A percentile compares a stretch with the other conserved stretches of the same genome.
Evolutionary conservation across 257 asterid species (phyloP).

Genomic region (Salvia splendens): DNA sequence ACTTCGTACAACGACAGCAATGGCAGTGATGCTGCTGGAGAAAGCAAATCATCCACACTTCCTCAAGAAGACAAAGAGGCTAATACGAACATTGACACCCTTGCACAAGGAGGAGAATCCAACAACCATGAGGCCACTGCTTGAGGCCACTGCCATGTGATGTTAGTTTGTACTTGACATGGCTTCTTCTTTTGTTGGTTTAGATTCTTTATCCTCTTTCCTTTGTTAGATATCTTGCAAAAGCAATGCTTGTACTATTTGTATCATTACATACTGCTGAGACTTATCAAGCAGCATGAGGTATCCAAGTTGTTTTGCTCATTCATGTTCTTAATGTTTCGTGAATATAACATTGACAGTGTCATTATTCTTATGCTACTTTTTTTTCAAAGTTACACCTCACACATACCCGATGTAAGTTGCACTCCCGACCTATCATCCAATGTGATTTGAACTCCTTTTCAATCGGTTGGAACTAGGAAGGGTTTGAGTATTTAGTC

Average conservation of each 20-base stretch:
- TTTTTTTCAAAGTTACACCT: neutral
- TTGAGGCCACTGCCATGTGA: constrained; percentile 60
- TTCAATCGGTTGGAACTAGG: too few species aligned
- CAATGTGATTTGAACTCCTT: too few species aligned
- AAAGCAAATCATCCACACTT: constrained; percentile 43
- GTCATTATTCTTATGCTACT: neutral
- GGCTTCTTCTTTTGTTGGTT: constrained; percentile 11
- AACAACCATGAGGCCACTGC: constrained; percentile 56
- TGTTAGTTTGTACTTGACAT: constrained; percentile 26
- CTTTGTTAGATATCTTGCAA: constrained; percentile 21
- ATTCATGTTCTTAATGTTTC: constrained; percentile 22
- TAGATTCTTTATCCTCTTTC: constrained; percentile 32
- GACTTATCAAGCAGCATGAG: constrained; percentile 24
- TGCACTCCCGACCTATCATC: too few species aligned
- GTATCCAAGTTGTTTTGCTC: constrained; percentile 17
- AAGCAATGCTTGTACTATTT: constrained; percentile 34
- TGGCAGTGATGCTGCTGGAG: constrained; percentile 41
- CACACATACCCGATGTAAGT: too few species aligned
- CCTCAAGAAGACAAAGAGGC: constrained; percentile 68
- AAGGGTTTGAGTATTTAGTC: neutral
- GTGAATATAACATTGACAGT: constrained; percentile 3
- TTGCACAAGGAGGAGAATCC: constrained; percentile 61
- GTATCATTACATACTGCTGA: constrained; percentile 23
- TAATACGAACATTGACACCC: constrained; percentile 62
- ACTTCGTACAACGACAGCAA: constrained; percentile 54